Evolutionary conservation across 805 yeast genomes (phyloP).

Genomic region (Hanseniaspora pseudoguilliermondii): DNA sequence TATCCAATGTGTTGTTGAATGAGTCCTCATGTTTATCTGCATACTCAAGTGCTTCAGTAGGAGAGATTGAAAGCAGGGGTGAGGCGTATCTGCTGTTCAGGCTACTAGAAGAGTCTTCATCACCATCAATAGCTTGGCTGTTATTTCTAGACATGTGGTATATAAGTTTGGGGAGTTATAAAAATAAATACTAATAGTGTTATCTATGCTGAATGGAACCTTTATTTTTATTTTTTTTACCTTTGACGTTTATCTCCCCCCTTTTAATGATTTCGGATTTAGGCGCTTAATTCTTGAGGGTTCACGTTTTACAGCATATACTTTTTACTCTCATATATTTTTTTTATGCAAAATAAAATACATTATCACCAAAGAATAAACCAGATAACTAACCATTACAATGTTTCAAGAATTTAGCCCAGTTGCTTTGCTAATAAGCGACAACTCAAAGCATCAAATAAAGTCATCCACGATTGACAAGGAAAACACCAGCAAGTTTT

Average conservation of each 20-base stretch:
- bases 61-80: neutral
- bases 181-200: too few relatives aligned
- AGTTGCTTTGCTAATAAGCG: neutral
- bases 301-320: too few relatives aligned
- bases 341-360: too few relatives aligned
- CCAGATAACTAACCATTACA: neutral
- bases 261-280: too few relatives aligned
- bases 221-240: too few relatives aligned
- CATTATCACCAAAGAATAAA: neutral
- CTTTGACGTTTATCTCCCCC: too few relatives aligned
- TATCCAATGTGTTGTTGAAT: neutral
- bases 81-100: neutral
- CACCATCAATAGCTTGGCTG: neutral
- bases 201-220: too few relatives aligned
- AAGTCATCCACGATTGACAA: neutral
- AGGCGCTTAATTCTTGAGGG: too few relatives aligned
- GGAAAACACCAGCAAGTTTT: neutral
- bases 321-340: too few relatives aligned
- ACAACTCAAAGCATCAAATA: neutral
- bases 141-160: neutral
- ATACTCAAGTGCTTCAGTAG: neutral
- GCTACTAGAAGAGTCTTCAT: neutral
- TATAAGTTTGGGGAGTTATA: neutral
- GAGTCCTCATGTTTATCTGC: neutral
- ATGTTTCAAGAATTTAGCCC: constrained; percentile 9